Base-by-base conservation (phyloP, 2,329 filamentous ascomycete genomes). In the Verticillium nonalfalfae region DNA sequence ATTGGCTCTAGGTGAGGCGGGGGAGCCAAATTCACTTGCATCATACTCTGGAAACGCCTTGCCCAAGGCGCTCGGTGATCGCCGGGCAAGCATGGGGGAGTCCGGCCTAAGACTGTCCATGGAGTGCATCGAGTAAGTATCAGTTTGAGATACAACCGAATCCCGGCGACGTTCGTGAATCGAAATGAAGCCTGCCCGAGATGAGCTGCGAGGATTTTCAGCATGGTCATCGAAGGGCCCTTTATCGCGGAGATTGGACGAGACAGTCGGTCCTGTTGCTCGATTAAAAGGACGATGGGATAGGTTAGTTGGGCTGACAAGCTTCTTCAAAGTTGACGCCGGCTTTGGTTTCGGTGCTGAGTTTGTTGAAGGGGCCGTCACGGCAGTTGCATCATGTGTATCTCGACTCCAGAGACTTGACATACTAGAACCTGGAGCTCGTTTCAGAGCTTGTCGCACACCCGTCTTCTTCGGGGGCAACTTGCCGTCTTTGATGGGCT, bases 101-200 rank as follows among this genome's bases (percentile, higher is more conserved):
- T 76, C 74, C 0, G 79, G 77, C 11, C 77, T 72, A 7, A 76
- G 71, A 54, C 75, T 76, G 18, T 81, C 77, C 18, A 75, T 69
- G 0, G 81, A 78, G 59, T 81, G 78, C 31, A 85, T 72, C 0
- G 83, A 83, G 62, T 81, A 83, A 0, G 81, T 80, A 60, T 86
- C 84, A 1, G 82, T 82, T 58, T 83, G 76, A 0, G 85, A 86
- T 4, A 85, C 75, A 13, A 85, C 69, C 0, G 84, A 87, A 64
- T 83, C 80, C 26, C 81, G 78, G 4, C 79, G 76, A 33, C 73
- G 76, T 57, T 85, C 80, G 40, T 81, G 79, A 3, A 83, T 71
- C 0, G 83, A 81, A 13, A 83, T 75, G 64, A 79, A 81, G 56
- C 80, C 81, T 39, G 81, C 63, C 34, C 78, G 73, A 0, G 81